Conservation (phyloP, 768 basidiomycete genomes). For the Daedalea quercina region DNA sequence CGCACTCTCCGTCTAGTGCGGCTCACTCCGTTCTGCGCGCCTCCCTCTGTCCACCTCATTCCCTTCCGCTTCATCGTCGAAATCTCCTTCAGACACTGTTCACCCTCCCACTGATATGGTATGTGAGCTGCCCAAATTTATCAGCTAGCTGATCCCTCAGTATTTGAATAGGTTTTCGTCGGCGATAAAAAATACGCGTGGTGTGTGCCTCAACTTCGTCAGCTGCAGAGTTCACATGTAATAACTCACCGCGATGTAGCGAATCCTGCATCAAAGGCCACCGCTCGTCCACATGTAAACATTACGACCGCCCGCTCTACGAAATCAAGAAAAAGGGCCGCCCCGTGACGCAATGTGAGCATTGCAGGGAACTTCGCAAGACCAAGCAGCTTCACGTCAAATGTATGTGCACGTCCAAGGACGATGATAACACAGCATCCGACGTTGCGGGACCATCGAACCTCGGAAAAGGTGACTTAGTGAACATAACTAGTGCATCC, state of each 20-base stretch:
- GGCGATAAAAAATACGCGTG: slow-evolving; percentile 78
- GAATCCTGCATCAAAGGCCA: slow-evolving; percentile 95
- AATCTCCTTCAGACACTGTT: no score
- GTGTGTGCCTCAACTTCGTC: slow-evolving; percentile 32
- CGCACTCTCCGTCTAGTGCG: not conserved
- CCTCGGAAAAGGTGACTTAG: not conserved
- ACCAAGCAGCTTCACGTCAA: slow-evolving; percentile 35
- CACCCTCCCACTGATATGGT: no score
- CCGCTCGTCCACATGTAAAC: slow-evolving; percentile 82
- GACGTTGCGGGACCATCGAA: not conserved
- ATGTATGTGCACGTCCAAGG: slow-evolving; percentile 26
- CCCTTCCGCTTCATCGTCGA: no score
- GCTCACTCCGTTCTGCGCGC: not conserved
- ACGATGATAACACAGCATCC: slow-evolving; percentile 6
- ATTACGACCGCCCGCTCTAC: slow-evolving; percentile 81
- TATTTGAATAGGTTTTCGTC: slow-evolving; percentile 49
- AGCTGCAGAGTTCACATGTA: no score
- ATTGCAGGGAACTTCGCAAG: slow-evolving; percentile 31
- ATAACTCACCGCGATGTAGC: slow-evolving; percentile 31
- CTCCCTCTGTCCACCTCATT: not conserved
- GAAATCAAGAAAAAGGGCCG: slow-evolving; percentile 68
- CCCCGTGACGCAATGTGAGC: slow-evolving; percentile 46
- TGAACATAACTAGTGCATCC: not conserved
- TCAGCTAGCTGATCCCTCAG: no score
- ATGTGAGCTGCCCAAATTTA: no score